A percentile compares a stretch with the other conserved stretches of the same genome.
These are phyloP conservation scores for Xylaria multiplex DNA, from an alignment of 2,329 filamentous ascomycete genomes.

Conservation along the genomic window DNA sequence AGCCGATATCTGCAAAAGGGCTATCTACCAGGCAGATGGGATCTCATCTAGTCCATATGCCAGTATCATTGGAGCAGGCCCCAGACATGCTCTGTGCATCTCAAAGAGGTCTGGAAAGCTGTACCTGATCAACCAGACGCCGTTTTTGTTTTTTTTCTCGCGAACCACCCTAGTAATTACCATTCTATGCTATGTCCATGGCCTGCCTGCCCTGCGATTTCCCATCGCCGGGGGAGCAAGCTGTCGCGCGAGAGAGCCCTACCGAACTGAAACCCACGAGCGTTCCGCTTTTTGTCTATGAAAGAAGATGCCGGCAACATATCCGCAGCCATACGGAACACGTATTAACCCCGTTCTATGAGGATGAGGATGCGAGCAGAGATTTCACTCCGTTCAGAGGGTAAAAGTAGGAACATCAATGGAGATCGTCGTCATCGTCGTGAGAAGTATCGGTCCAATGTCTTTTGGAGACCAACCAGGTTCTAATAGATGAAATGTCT, in stretches of 20 bases:
- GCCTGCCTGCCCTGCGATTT: conserved; percentile 44
- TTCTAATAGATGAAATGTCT: conserved; percentile 47
- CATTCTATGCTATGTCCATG: conserved; percentile 51
- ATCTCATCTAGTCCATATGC: conserved; percentile 48
- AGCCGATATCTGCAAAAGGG: conserved; percentile 49
- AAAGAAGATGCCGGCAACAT: conserved; percentile 50
- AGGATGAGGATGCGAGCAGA: conserved; percentile 48
- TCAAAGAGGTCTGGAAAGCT: conserved; percentile 44
- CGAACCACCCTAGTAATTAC: conserved; percentile 49
- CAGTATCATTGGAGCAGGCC: conserved; percentile 46
- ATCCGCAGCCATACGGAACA: conserved; percentile 48
- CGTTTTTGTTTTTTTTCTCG: conserved; percentile 42
- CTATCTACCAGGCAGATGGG: conserved; percentile 48
- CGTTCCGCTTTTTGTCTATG: conserved; percentile 76
- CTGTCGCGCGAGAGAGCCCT: conserved; percentile 40
- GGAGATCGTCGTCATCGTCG: conserved; percentile 50
- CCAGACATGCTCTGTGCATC: conserved; percentile 44
- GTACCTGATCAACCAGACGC: conserved; percentile 50
- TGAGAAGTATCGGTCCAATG: conserved; percentile 43
- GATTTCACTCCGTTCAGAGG: conserved; percentile 47
- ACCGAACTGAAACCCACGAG: conserved; percentile 65
- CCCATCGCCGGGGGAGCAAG: conserved; percentile 41
- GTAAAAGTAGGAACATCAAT: conserved; percentile 50
- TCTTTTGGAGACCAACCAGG: conserved; percentile 42
- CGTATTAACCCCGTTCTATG: conserved; percentile 49